Percentiles rank a stretch among this genome's conserved stretches.
phyloP scores from a whole-genome alignment of 495 filamentous ascomycete species.

The Hyaloscypha hepaticicola region DNA sequence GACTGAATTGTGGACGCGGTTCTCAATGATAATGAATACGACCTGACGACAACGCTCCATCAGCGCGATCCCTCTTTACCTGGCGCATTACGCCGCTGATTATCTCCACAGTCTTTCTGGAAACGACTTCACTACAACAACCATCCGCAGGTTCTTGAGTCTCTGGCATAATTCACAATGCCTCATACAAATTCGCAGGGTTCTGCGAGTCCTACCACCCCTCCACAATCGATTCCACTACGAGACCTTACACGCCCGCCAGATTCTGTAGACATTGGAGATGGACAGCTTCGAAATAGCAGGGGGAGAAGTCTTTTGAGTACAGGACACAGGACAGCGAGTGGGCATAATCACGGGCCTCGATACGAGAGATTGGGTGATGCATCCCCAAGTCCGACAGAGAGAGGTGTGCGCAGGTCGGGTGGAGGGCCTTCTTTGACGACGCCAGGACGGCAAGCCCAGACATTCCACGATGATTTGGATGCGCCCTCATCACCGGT shows the following conservation, averaged over 20 bases:
- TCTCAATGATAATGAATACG: constrained; percentile 17
- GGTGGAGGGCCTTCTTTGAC: constrained; percentile 8
- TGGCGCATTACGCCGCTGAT: constrained; percentile 13
- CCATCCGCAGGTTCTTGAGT: constrained; percentile 22
- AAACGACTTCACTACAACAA: constrained; percentile 11
- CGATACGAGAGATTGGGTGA: constrained; percentile 33
- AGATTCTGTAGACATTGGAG: constrained; percentile 40
- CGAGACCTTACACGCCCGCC: constrained; percentile 70
- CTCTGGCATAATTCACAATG: constrained; percentile 28
- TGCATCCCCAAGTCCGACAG: constrained; percentile 27
- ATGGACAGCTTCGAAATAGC: constrained; percentile 32
- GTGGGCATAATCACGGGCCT: constrained; percentile 26
- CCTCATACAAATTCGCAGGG: constrained; percentile 22
- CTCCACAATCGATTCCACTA: constrained; percentile 76
- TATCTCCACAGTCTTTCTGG: not conserved
- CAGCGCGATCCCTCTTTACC: not conserved
- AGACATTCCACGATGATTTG: constrained; percentile 21
- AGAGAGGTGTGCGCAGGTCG: constrained; percentile 1
- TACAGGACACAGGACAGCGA: constrained; percentile 37
- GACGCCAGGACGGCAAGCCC: constrained; percentile 2
- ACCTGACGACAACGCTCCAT: constrained; percentile 16
- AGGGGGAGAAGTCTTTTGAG: constrained; percentile 34
- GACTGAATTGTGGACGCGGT: not conserved
- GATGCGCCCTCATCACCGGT: constrained; percentile 28
- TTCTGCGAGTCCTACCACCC: constrained; percentile 33